Percentiles rank a stretch among this genome's conserved stretches.
Conservation (phyloP, 2,329 filamentous ascomycete genomes). For the Botrytis fragariae region DNA sequence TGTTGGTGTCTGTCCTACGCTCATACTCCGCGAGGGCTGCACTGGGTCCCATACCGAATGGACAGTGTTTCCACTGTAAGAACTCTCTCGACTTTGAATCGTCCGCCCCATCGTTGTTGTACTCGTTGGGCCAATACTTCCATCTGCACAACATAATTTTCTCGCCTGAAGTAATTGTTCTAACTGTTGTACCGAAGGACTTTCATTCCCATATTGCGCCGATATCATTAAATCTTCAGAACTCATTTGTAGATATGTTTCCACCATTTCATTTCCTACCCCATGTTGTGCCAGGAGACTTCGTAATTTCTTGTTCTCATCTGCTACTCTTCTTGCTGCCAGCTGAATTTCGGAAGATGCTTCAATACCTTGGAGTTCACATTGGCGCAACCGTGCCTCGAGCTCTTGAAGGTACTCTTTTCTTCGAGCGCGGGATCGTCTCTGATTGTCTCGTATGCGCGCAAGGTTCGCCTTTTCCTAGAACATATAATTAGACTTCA, state of each 20-base stretch:
- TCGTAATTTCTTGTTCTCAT: conserved; percentile 66
- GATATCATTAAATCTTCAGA: conserved; percentile 21
- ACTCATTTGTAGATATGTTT: conserved; percentile 30
- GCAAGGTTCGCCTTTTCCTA: conserved; percentile 42
- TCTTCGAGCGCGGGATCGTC: conserved; percentile 69
- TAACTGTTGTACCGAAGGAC: conserved; percentile 31
- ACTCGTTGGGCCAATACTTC: conserved; percentile 7
- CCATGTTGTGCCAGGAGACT: conserved; percentile 57
- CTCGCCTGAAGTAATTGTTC: conserved; percentile 33
- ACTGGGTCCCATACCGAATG: conserved; percentile 32
- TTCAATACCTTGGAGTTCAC: conserved; percentile 63
- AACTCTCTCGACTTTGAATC: conserved; percentile 29
- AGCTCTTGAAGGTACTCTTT: conserved; percentile 72
- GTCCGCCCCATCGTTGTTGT: conserved; percentile 4
- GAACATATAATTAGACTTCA: conserved; percentile 10
- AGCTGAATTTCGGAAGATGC: conserved; percentile 70
- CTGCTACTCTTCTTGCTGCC: conserved; percentile 64
- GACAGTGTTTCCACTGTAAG: conserved; percentile 29
- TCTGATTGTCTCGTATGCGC: conserved; percentile 73
- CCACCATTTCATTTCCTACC: conserved; percentile 54
- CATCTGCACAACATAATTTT: conserved; percentile 29
- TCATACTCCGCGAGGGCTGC: conserved; percentile 23
- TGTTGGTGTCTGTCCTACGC: conserved; percentile 19
- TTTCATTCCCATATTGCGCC: conserved; percentile 22
- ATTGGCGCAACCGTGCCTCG: conserved; percentile 61